These are phyloP conservation scores for Megacollybia marginata DNA, from an alignment of 768 basidiomycete species.

Conservation along the genomic window DNA sequence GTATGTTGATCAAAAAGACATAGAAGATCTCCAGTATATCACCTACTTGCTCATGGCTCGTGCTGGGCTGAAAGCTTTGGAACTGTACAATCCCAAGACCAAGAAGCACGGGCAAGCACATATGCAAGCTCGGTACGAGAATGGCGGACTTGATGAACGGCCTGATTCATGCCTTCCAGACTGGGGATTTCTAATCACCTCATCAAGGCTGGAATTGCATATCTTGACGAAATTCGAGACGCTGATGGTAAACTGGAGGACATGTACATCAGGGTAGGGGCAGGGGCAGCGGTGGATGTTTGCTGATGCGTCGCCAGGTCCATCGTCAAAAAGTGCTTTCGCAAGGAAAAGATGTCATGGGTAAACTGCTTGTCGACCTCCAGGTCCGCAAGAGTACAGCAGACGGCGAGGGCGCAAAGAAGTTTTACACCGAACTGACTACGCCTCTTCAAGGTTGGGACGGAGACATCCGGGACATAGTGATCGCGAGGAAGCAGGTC, in stretches of 20 bases:
- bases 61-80: constrained; percentile 68
- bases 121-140: constrained; percentile 76
- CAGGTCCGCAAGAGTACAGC: constrained; percentile 85
- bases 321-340: constrained; percentile 63
- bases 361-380: constrained; percentile 69
- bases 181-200: constrained; percentile 80
- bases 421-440: constrained; percentile 76
- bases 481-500: constrained; percentile 73
- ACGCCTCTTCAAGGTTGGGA: constrained; percentile 67
- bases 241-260: constrained; percentile 54
- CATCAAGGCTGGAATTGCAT: constrained; percentile 61
- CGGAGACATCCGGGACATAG: constrained; percentile 68
- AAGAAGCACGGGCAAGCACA: constrained; percentile 85
- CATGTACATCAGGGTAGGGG: constrained; percentile 56
- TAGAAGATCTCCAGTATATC: constrained; percentile 75
- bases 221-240: constrained; percentile 60
- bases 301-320: constrained; percentile 34
- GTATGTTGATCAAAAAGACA: constrained; percentile 61
- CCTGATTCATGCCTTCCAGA: constrained; percentile 23
- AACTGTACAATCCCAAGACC: constrained; percentile 76
- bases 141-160: background rate
- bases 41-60: constrained; percentile 86
- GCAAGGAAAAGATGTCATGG: constrained; percentile 59
- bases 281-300: background rate
- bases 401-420: constrained; percentile 71